phyloP scores from a whole-genome alignment of 768 basidiomycete genomes.

The Pseudohyphozyma bogoriensis region DNA sequence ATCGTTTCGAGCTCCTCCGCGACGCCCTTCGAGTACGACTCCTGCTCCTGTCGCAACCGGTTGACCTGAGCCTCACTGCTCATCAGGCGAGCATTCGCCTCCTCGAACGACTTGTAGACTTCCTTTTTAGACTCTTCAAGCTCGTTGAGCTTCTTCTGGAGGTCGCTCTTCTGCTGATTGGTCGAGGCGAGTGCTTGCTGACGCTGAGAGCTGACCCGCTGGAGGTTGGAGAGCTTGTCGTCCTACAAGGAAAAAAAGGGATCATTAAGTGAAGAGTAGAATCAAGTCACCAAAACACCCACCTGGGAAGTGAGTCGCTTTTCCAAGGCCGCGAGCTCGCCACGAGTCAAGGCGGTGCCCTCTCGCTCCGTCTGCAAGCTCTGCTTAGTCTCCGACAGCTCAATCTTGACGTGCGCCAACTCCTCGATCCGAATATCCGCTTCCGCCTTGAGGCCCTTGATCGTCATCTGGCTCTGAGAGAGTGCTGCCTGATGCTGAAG shows the following conservation, averaged over 20 bases:
- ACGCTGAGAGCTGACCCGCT: not conserved
- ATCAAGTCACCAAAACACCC: not conserved
- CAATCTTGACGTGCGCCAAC: not conserved
- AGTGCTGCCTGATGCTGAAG: not conserved
- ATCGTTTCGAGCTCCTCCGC: not conserved
- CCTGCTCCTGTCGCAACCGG: not conserved
- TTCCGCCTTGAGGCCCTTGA: not conserved
- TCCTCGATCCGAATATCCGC: not conserved
- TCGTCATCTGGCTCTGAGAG: not conserved
- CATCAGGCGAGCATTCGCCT: not conserved
- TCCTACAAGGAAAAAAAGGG: not conserved
- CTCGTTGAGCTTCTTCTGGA: slow-evolving; percentile 1
- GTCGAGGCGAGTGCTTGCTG: slow-evolving; percentile 9
- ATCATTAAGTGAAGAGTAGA: no score
- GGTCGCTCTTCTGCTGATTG: not conserved
- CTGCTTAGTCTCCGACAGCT: not conserved
- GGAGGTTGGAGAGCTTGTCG: slow-evolving; percentile 2
- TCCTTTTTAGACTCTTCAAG: not conserved
- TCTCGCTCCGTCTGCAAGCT: not conserved
- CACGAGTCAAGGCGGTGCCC: not conserved
- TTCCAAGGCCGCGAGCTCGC: slow-evolving; percentile 2
- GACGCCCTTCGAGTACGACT: not conserved
- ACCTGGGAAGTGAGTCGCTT: slow-evolving; percentile 12
- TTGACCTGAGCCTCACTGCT: not conserved
- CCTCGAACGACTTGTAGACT: not conserved